These are phyloP conservation scores for Suillus cothurnatus DNA, from an alignment of 768 basidiomycete species.

Conservation along the genomic window DNA sequence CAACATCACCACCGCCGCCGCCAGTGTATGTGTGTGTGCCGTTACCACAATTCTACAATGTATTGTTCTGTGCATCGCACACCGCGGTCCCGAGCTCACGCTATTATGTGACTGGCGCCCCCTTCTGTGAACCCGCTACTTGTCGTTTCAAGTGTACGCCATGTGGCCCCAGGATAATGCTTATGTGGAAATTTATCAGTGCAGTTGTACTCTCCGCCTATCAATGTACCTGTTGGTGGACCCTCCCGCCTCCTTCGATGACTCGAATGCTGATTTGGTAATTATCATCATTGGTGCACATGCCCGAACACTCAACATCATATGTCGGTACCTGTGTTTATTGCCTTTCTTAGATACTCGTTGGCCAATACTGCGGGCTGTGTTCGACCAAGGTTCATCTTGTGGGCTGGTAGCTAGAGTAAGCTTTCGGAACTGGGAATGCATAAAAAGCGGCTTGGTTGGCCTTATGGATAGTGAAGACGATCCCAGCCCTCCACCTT, in stretches of 20 bases:
- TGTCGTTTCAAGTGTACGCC: neutral
- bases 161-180: neutral
- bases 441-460: neutral
- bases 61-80: neutral
- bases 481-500: neutral
- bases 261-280: neutral
- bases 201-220: neutral
- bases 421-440: neutral
- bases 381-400: neutral
- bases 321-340: neutral
- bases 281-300: neutral
- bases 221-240: neutral
- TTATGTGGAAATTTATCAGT: neutral
- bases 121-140: neutral
- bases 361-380: neutral
- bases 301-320: neutral
- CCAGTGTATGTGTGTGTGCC: neutral
- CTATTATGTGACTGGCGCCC: neutral
- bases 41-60: neutral
- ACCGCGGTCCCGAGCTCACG: neutral
- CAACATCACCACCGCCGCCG: neutral
- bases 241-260: neutral
- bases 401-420: neutral
- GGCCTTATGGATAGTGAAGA: neutral
- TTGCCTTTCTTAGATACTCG: neutral